A percentile compares a stretch with the other conserved stretches of the same genome.
Conservation (phyloP, 805 yeast species). For the Wickerhamomyces rabaulensis region DNA sequence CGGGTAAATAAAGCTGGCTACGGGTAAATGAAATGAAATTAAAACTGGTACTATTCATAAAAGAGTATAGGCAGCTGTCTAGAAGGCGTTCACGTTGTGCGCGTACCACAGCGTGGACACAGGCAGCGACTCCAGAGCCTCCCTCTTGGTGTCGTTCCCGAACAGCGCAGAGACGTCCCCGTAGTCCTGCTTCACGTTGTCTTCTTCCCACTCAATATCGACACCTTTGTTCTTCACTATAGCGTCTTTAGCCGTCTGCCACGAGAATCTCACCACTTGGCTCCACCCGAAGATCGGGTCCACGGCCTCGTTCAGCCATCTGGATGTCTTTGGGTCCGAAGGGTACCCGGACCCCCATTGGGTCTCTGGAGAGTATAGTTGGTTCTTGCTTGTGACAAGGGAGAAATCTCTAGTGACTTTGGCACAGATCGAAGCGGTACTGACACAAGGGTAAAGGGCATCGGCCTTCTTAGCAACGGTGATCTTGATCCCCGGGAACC, state of each 20-base stretch:
- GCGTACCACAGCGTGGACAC: constrained; percentile 26
- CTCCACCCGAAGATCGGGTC: constrained; percentile 87
- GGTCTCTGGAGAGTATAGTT: constrained; percentile 20
- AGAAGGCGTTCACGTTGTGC: constrained; percentile 13
- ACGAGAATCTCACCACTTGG: constrained; percentile 69
- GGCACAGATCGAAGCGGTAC: constrained; percentile 93
- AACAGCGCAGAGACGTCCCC: constrained; percentile 18
- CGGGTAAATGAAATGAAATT: not conserved
- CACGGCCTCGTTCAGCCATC: constrained; percentile 61
- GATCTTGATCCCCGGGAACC: constrained; percentile 66
- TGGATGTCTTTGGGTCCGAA: constrained; percentile 80
- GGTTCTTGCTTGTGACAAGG: constrained; percentile 32
- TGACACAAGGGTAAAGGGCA: constrained; percentile 83
- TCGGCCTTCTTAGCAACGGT: constrained; percentile 95
- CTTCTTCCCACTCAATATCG: constrained; percentile 56
- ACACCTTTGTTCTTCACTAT: constrained; percentile 48
- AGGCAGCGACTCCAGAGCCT: constrained; percentile 12
- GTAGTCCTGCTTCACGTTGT: constrained; percentile 26
- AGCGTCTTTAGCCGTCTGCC: constrained; percentile 88
- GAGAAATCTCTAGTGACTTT: constrained; percentile 87
- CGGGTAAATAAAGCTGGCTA: too few species aligned
- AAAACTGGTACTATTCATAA: not conserved
- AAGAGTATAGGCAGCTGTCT: not conserved
- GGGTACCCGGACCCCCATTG: constrained; percentile 91
- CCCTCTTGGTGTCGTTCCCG: not conserved